These are phyloP conservation scores for Trametes gibbosa DNA, from an alignment of 768 basidiomycete species.

Conservation along the genomic window DNA sequence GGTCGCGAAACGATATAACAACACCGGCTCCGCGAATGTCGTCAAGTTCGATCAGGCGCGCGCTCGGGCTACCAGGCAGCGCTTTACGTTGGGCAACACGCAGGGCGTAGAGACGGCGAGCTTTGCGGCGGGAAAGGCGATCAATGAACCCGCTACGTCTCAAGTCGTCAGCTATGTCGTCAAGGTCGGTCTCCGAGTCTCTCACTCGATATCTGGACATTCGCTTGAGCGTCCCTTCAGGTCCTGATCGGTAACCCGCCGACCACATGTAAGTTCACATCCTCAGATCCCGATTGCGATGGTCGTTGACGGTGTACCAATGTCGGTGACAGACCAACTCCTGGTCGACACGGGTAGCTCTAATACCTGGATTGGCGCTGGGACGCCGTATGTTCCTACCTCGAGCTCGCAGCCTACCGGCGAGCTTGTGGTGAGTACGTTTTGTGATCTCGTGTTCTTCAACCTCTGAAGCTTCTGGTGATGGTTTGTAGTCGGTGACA, in stretches of 20 bases:
- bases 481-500: slow-evolving; percentile 1
- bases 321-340: slow-evolving; percentile 16
- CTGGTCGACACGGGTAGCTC: slow-evolving; percentile 27
- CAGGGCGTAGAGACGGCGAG: not conserved
- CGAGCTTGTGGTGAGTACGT: slow-evolving; percentile 1
- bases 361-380: slow-evolving; percentile 24
- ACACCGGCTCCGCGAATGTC: slow-evolving; percentile 17
- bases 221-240: not conserved
- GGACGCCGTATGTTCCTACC: slow-evolving; percentile 1
- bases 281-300: not conserved
- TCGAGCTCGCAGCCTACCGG: not conserved
- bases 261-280: slow-evolving; percentile 20
- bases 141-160: slow-evolving; percentile 17
- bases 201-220: not conserved
- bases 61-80: slow-evolving; percentile 10
- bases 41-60: slow-evolving; percentile 23
- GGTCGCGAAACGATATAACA: slow-evolving; percentile 19
- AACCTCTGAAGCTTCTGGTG: not conserved
- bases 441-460: not conserved
- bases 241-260: slow-evolving; percentile 24
- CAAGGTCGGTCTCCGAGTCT: slow-evolving; percentile 5
- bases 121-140: not conserved
- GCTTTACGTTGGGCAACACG: slow-evolving; percentile 26
- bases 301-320: slow-evolving; percentile 12
- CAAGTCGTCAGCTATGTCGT: slow-evolving; percentile 28